Base-by-base conservation (phyloP, 495 filamentous ascomycete genomes). In the Usnea hakonensis region DNA sequence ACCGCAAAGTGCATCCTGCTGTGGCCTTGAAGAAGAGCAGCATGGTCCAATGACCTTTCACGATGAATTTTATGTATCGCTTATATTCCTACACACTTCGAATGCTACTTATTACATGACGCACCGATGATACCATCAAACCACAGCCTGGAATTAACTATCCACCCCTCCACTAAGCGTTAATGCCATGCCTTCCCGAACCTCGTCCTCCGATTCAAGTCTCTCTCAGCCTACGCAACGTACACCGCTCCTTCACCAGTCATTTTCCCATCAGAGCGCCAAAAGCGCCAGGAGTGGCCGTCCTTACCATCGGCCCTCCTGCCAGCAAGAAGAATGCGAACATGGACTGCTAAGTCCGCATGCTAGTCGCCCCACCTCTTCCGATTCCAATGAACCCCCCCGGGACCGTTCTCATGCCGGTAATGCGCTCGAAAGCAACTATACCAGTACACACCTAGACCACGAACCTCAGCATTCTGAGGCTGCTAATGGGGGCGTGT, bases 281-380 rank as follows among this genome's bases (percentile, higher is more conserved):
- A 30, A 41, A 10, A 36, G 21, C 37, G 30, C 53, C 50, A 30
- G 33, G 21, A 50, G 48, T n/a, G 40, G 46, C 30, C 46, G 54
- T 57, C 9, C 35, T 40, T 67, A 64, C 46, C 46, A 62, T 32
- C 52, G 58, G 19, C 65, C 57, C 28, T 58, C 62, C 41, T 64
- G 62, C 58, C 53, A 61, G 59, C 63, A 58, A 54, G 37, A 68
- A 64, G 57, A 71, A 56, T 57, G 60, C 63, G n/a, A 62, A 37
- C 57, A 64, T 53, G 65, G 67, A 0, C 4, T 28, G 21, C 57
- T 58, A 8, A 61, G 57, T 11, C 61, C 65, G 10, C 65, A 64
- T 8, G 61, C 61, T 36, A 61, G 38, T 30, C 44, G 46, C 14
- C 54, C 55, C n/a, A 48, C 28, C 16, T 58, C 40, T 23, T 30